Evolutionary conservation across 2,329 filamentous ascomycete species (phyloP).

Genomic region (Fusarium sp.): DNA sequence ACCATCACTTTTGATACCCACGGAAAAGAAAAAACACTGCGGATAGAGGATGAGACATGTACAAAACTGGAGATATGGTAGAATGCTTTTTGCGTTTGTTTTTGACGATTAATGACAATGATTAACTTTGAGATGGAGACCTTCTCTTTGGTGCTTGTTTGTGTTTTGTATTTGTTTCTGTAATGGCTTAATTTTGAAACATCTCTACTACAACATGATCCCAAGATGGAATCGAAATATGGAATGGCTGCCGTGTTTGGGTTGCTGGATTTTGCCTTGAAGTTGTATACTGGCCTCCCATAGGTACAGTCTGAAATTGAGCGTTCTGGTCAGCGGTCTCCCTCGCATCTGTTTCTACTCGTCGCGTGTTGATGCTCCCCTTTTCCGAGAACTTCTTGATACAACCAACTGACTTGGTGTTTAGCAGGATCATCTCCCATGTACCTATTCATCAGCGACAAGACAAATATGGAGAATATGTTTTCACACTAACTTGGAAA

Average conservation of each 20-base stretch:
- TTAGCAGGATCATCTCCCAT: not conserved
- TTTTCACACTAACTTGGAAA: not conserved
- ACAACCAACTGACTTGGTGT: not conserved
- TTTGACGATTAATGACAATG: conserved; percentile 49
- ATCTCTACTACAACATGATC: not conserved
- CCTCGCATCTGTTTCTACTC: not conserved
- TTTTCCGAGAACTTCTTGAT: not conserved
- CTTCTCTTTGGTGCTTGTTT: conserved; percentile 15
- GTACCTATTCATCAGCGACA: not conserved
- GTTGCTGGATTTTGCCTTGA: conserved; percentile 12
- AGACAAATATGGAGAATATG: not conserved
- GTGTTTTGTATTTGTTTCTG: conserved; percentile 12
- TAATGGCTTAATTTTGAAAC: not conserved
- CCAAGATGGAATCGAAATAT: not conserved
- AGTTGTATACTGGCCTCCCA: conserved; percentile 24
- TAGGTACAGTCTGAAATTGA: conserved; percentile 7
- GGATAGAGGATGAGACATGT: conserved; percentile 42
- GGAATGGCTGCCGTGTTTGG: conserved; percentile 1
- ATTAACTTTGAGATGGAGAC: conserved; percentile 13
- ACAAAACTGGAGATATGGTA: conserved; percentile 42
- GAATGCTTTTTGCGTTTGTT: conserved; percentile 34
- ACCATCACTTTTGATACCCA: conserved; percentile 50
- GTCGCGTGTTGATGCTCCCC: not conserved
- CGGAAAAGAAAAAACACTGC: conserved; percentile 20
- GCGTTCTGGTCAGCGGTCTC: not conserved